Evolutionary conservation across 2,329 filamentous ascomycete species (phyloP).

Genomic region (Venturia aucupariae): DNA sequence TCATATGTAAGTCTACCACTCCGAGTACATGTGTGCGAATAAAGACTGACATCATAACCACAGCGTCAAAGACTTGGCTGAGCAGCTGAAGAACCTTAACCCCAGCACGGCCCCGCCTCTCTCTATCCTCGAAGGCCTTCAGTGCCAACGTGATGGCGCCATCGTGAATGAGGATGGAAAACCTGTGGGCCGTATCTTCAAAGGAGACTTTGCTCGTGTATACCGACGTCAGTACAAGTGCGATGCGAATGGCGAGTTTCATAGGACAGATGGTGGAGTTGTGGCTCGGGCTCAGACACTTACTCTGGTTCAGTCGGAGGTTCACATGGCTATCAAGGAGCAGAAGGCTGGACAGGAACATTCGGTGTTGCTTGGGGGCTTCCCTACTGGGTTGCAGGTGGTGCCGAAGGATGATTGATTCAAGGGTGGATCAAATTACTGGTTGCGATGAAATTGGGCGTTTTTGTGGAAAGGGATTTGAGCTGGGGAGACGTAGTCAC

Average conservation of each 20-base stretch:
- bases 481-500: not conserved
- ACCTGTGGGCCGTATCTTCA: not conserved
- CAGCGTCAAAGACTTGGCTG: not conserved
- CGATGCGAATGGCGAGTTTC: not conserved
- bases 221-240: not conserved
- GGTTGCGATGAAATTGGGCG: not conserved
- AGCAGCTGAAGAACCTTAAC: not conserved
- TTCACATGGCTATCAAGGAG: not conserved
- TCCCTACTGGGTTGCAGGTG: not conserved
- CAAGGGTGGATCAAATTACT: not conserved
- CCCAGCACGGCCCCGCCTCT: not conserved
- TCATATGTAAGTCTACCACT: no score
- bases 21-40: no score
- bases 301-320: not conserved
- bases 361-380: not conserved
- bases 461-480: not conserved
- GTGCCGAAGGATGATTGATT: not conserved
- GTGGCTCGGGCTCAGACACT: not conserved
- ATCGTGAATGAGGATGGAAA: not conserved
- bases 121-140: not conserved
- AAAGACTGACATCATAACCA: not conserved
- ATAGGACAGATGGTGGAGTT: not conserved
- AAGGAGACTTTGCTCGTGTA: not conserved
- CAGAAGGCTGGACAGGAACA: not conserved
- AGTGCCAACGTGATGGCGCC: not conserved